phyloP scores from a whole-genome alignment of 495 filamentous ascomycete genomes.

The Talaromyces thailandensis region DNA sequence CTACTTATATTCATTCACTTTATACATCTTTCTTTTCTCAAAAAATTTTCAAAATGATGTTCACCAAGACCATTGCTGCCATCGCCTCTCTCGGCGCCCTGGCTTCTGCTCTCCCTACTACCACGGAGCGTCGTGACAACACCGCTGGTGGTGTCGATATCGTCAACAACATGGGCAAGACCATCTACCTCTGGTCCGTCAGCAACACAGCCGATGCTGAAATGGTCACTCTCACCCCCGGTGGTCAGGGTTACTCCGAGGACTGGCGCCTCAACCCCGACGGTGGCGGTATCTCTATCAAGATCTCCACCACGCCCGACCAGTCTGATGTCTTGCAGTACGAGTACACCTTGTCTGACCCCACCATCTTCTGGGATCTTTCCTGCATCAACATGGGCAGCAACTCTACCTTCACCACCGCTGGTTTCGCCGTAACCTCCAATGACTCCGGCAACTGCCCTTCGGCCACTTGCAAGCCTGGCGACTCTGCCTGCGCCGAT shows the following conservation, averaged over 20 bases:
- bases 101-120: conserved; percentile 25
- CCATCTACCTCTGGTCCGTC: conserved; percentile 37
- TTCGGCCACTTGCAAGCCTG: conserved; percentile 29
- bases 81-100: conserved; percentile 28
- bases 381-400: conserved; percentile 34
- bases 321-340: conserved; percentile 34
- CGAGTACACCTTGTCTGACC: conserved; percentile 32
- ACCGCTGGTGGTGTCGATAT: conserved; percentile 18
- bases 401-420: conserved; percentile 29
- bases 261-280: conserved; percentile 29
- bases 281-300: conserved; percentile 40
- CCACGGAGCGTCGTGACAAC: conserved; percentile 21
- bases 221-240: conserved; percentile 25
- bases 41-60: conserved; percentile 18
- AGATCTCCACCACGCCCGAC: conserved; percentile 27
- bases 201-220: conserved; percentile 18
- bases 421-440: conserved; percentile 32
- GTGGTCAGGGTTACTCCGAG: conserved; percentile 26
- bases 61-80: conserved; percentile 33
- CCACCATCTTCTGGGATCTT: conserved; percentile 37
- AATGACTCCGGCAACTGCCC: conserved; percentile 23
- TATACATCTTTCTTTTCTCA: not conserved
- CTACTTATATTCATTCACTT: not conserved
- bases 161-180: conserved; percentile 27
- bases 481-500: conserved; percentile 27